Conservation (phyloP, 306 rosid species). For the Biancaea sappan region DNA sequence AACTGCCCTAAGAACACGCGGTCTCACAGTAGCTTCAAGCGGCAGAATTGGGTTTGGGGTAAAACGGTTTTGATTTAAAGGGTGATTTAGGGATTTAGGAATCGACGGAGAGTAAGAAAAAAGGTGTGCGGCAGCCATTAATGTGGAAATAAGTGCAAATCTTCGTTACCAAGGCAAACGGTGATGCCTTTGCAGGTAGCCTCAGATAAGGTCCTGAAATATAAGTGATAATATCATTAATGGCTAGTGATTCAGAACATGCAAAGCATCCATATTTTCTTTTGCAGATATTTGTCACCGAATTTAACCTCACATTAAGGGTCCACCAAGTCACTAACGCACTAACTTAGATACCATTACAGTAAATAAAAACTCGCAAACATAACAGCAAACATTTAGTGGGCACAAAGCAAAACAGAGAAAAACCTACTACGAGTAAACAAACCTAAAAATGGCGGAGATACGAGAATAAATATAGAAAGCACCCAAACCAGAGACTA, state of each 20-base stretch:
- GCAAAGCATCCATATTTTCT: background rate
- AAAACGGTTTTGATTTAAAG: constrained; percentile 44
- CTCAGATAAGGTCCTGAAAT: constrained; percentile 15
- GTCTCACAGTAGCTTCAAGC: constrained; percentile 37
- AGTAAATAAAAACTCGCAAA: background rate
- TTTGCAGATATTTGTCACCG: background rate
- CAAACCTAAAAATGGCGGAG: background rate
- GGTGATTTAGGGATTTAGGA: constrained; percentile 41
- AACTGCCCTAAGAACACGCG: constrained; percentile 54
- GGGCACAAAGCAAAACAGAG: background rate
- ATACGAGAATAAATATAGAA: background rate
- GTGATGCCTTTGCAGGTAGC: background rate
- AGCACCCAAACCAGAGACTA: background rate
- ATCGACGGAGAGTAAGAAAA: constrained; percentile 47
- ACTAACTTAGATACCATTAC: background rate
- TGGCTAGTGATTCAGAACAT: background rate
- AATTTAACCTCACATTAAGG: background rate
- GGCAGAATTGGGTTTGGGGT: constrained; percentile 32
- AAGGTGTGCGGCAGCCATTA: constrained; percentile 65
- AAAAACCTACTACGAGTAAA: background rate
- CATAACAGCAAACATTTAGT: background rate
- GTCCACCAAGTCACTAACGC: background rate
- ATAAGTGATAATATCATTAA: background rate
- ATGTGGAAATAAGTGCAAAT: background rate
- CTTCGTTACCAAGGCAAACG: background rate